Evolutionary conservation across 345 rosid species (phyloP).

Genomic region (Melastoma malabathricum): DNA sequence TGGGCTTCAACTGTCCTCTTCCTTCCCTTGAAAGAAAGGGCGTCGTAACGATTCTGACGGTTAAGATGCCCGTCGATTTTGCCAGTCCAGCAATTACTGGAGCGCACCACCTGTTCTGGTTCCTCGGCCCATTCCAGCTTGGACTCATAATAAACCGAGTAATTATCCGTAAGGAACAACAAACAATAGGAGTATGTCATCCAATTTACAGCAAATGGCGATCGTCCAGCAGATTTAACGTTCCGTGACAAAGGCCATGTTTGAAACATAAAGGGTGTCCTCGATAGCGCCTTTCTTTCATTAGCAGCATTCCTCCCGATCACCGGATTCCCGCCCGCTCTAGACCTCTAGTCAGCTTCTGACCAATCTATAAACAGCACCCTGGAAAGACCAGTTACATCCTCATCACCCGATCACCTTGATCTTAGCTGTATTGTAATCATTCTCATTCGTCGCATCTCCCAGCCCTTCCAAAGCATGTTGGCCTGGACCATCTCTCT

Average conservation of each 20-base stretch:
- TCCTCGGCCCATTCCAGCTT: conserved; percentile 99
- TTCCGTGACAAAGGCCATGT: conserved; percentile 97
- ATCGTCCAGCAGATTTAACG: conserved; percentile 12
- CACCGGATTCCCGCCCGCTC: conserved; percentile 99
- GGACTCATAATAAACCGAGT: conserved; percentile 3
- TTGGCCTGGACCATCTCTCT: conserved; percentile 36
- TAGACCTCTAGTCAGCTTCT: conserved; percentile 90
- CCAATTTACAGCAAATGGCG: too few species aligned
- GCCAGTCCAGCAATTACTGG: conserved; percentile 93
- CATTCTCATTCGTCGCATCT: conserved; percentile 28
- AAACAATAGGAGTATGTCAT: too few species aligned
- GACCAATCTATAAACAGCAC: conserved; percentile 79
- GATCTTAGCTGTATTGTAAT: conserved; percentile 68
- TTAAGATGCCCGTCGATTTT: conserved; percentile 89
- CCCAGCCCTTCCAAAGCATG: conserved; percentile 34
- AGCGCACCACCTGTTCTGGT: conserved; percentile 94
- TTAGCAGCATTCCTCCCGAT: conserved; percentile 94
- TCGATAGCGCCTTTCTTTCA: conserved; percentile 83
- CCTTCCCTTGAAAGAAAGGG: conserved; percentile 96
- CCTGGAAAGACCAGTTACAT: conserved; percentile 75
- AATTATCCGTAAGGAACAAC: neutral
- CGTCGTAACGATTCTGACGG: conserved; percentile 89
- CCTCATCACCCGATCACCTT: conserved; percentile 95
- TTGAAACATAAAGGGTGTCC: conserved; percentile 79
- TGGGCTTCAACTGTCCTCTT: conserved; percentile 89